Evolutionary conservation across 139 green algal species (phyloP), one percentile per base, ranked within the genome.

Genomic region (Nannochloris sp.): DNA sequence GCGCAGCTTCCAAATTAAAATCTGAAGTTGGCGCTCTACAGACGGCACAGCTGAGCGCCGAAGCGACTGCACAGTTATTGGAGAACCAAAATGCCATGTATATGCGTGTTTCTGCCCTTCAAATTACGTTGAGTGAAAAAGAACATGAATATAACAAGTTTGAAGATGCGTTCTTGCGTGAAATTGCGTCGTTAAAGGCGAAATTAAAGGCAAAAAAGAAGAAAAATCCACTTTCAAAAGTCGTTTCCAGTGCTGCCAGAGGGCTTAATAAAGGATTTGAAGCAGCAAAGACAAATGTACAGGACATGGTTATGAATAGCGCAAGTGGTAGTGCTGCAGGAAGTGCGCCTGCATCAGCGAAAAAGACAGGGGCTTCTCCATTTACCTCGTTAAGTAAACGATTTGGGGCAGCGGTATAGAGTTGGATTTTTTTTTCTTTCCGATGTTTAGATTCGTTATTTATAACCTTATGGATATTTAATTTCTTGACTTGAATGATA

Each of bases 21-120:
- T 54, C n/a, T n/a, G 71, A 78, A 57, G 47, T 78, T 32, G 71
- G 71, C n/a, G 51, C 56, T 37, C 59, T 78, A 3, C 55, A 70
- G 54, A 57, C 65, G 10, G 65, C 71, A 7, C 48, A 71, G 29
- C 39, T 78, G 14, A 66, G 44, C 9, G 71, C 71, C 0, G 32
- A 68, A 38, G 64, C 71, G 0, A 71, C 39, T 23, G 71, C 71
- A 4, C 31, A 30, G 27, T 38, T 55, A 23, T 54, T 78, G 12
- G 65, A 78, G 23, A 48, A 72, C 34, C 59, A 70, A 36, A 78
- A 78, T 35, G 38, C 47, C 2, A 35, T 78, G 31, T 78, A 64
- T 15, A 66, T 74, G 34, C 27, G 46, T 46, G 13, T 78, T 30
- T 56, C 55, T 4, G 71, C 64, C n/a, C 58, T 72, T 56, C 33